A percentile compares a stretch with the other conserved stretches of the same genome.
phyloP scores from a whole-genome alignment of 805 yeast species.

The Zygosaccharomyces rouxii region DNA sequence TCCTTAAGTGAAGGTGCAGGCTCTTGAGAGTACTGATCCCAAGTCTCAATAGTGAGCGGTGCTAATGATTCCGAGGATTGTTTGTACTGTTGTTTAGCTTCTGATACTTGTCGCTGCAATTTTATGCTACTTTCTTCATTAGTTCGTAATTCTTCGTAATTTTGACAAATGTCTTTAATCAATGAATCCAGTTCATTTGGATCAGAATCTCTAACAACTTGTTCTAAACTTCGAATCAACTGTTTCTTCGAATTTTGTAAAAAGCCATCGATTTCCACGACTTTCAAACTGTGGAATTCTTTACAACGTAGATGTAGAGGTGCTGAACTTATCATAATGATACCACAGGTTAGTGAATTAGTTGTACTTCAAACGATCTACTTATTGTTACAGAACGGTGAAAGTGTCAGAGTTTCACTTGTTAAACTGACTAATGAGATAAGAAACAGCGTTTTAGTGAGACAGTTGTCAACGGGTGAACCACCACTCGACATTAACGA shows the following conservation, averaged over 20 bases:
- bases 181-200: constrained; percentile 7
- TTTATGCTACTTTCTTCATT: constrained; percentile 6
- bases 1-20: background rate
- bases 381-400: constrained; percentile 16
- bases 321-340: constrained; percentile 15
- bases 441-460: constrained; percentile 29
- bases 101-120: constrained; percentile 6
- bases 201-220: constrained; percentile 13
- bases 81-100: constrained; percentile 16
- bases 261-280: constrained; percentile 12
- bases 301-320: constrained; percentile 22
- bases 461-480: constrained; percentile 21
- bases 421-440: constrained; percentile 33
- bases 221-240: constrained; percentile 17
- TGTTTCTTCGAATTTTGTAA: constrained; percentile 17
- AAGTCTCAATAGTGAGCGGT: constrained; percentile 18
- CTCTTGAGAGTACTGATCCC: constrained; percentile 18
- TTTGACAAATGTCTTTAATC: constrained; percentile 2
- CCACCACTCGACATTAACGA: constrained; percentile 31
- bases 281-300: constrained; percentile 16
- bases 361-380: constrained; percentile 33
- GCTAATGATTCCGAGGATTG: constrained; percentile 14
- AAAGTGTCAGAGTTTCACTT: constrained; percentile 28
- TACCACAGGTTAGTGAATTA: constrained; percentile 27
- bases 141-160: constrained; percentile 3